phyloP scores from a whole-genome alignment of 2,329 filamentous ascomycete species.

The Setomelanomma holmii region DNA sequence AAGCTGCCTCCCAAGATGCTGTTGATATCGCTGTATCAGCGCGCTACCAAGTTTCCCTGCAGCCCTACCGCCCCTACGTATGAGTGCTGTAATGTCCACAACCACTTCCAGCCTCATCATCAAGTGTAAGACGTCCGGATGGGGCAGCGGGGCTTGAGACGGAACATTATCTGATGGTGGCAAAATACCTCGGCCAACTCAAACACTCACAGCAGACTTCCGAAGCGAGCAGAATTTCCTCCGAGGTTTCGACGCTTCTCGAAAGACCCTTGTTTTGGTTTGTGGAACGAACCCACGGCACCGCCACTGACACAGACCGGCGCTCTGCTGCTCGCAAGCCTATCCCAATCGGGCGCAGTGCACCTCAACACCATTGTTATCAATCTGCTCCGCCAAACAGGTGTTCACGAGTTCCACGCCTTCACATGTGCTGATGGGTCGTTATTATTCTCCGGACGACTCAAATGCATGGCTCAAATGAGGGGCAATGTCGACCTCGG shows the following conservation, averaged over 20 bases:
- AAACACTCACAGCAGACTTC: neutral
- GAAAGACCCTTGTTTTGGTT: neutral
- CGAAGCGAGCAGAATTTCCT: conserved; percentile 2
- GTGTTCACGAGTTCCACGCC: conserved; percentile 2
- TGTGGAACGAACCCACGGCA: conserved; percentile 5
- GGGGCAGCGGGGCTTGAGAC: neutral
- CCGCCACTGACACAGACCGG: conserved; percentile 8
- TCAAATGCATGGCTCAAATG: neutral
- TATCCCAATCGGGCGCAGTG: conserved; percentile 20
- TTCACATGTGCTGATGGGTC: conserved; percentile 9
- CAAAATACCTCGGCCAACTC: conserved; percentile 11
- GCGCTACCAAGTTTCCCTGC: conserved; percentile 14
- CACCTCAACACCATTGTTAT: conserved; percentile 32
- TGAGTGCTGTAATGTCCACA: neutral
- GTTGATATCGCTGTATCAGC: conserved; percentile 20
- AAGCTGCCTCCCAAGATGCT: conserved; percentile 4
- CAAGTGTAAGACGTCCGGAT: neutral
- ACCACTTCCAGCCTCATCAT: neutral
- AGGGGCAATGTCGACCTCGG: conserved; percentile 11
- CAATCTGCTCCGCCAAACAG: conserved; percentile 19
- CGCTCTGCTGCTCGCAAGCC: conserved; percentile 16
- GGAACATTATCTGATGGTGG: conserved; percentile 3
- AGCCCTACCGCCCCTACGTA: conserved; percentile 24
- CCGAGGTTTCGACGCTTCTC: conserved; percentile 9
- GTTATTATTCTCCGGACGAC: neutral